A percentile compares a stretch with the other conserved stretches of the same genome.
phyloP scores from a whole-genome alignment of 306 rosid species.

The Bauhinia variegata region DNA sequence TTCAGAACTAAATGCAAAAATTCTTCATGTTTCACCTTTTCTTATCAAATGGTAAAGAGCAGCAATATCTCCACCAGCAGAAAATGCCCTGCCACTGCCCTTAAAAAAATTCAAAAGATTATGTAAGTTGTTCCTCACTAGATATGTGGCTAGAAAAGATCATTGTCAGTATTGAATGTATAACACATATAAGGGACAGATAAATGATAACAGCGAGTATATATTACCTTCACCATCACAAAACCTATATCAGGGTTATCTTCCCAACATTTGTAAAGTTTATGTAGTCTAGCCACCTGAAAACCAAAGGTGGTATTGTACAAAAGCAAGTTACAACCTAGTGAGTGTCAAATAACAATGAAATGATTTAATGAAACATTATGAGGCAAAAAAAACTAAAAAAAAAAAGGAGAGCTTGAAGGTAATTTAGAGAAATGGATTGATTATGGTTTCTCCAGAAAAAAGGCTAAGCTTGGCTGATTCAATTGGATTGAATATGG shows the following conservation, averaged over 20 bases:
- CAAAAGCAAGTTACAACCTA: neutral
- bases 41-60: slow-evolving; percentile 60
- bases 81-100: slow-evolving; percentile 90
- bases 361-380: neutral
- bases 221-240: slow-evolving; percentile 67
- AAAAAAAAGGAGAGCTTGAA: neutral
- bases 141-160: neutral
- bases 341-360: neutral
- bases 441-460: neutral
- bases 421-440: neutral
- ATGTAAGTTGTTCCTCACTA: slow-evolving; percentile 25
- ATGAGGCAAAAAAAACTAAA: neutral
- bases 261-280: slow-evolving; percentile 75
- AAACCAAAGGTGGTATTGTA: slow-evolving; percentile 15
- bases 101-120: slow-evolving; percentile 40
- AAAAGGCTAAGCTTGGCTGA: too few relatives aligned
- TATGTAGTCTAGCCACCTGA: slow-evolving; percentile 64
- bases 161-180: neutral
- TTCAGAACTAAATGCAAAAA: neutral
- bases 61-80: slow-evolving; percentile 94
- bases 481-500: neutral
- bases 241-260: slow-evolving; percentile 77
- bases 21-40: slow-evolving; percentile 44
- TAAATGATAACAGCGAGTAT: neutral
- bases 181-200: neutral